A percentile compares a stretch with the other conserved stretches of the same genome.
Conservation (phyloP, 257 asterid genomes). For the Petunia axillaris region DNA sequence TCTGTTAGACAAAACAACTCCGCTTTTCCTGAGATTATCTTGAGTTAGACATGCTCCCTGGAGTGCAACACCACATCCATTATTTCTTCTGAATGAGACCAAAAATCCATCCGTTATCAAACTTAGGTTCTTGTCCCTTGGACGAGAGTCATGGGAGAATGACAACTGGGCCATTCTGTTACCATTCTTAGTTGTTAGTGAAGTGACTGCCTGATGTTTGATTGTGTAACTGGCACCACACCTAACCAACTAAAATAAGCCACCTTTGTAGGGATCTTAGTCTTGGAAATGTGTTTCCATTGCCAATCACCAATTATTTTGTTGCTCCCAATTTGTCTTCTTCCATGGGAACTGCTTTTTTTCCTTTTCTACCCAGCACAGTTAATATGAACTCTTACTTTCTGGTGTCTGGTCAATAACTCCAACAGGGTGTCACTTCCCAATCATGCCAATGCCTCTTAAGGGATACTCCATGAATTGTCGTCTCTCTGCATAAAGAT, state of each 20-base stretch:
- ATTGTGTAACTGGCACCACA: no score
- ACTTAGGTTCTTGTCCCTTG: no score
- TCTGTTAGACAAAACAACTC: background rate
- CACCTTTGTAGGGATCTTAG: background rate
- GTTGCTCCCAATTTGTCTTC: background rate
- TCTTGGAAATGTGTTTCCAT: background rate
- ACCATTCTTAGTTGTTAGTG: no score
- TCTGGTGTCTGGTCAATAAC: background rate
- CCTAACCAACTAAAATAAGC: background rate
- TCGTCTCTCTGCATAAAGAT: background rate
- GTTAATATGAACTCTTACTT: slow-evolving; percentile 1
- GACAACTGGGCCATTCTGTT: no score
- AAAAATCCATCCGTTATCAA: no score
- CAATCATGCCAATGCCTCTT: background rate
- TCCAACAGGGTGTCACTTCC: background rate
- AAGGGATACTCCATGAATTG: background rate
- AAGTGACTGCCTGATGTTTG: no score
- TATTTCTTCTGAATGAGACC: no score
- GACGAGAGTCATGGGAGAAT: no score
- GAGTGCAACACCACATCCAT: background rate
- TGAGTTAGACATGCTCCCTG: background rate
- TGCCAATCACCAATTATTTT: background rate
- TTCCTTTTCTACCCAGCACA: background rate
- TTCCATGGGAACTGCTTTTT: background rate
- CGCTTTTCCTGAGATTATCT: background rate